Evolutionary conservation across 768 basidiomycete genomes (phyloP).

Genomic region (Tricholoma furcatifolium): DNA sequence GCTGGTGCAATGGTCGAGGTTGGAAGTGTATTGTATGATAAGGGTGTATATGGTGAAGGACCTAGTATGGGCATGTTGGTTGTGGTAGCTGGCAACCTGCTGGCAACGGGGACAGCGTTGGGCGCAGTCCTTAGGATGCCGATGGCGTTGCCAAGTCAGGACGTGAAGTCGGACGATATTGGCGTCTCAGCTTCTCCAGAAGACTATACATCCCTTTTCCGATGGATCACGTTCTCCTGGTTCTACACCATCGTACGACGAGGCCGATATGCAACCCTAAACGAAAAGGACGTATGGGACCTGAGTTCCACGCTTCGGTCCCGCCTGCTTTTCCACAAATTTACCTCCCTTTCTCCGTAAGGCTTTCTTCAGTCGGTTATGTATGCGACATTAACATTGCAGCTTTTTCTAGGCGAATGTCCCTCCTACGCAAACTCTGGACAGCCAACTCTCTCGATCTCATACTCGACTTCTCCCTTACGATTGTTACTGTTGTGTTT

Average conservation of each 20-base stretch:
- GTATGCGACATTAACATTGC: background rate
- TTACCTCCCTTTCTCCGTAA: slow-evolving; percentile 30
- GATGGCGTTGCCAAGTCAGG: slow-evolving; percentile 55
- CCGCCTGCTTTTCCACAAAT: slow-evolving; percentile 60
- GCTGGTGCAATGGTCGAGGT: slow-evolving; percentile 45
- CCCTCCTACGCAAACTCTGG: slow-evolving; percentile 42
- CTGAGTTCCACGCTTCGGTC: slow-evolving; percentile 70
- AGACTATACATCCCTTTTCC: slow-evolving; percentile 71
- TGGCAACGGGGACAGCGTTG: slow-evolving; percentile 41
- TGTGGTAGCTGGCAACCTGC: slow-evolving; percentile 40
- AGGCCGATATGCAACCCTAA: slow-evolving; percentile 53
- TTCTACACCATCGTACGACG: slow-evolving; percentile 60
- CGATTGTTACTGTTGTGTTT: slow-evolving; percentile 67
- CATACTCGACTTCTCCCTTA: slow-evolving; percentile 62
- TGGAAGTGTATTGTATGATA: slow-evolving; percentile 54
- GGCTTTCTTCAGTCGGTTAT: slow-evolving; percentile 8
- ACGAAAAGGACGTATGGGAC: slow-evolving; percentile 71
- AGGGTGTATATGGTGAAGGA: slow-evolving; percentile 38
- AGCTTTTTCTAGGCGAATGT: slow-evolving; percentile 27
- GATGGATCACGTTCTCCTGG: slow-evolving; percentile 76
- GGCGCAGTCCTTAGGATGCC: slow-evolving; percentile 60
- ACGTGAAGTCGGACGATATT: slow-evolving; percentile 53
- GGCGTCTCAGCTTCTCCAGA: slow-evolving; percentile 62
- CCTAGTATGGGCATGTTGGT: slow-evolving; percentile 31
- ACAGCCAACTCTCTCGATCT: slow-evolving; percentile 47